Percentiles rank a stretch among this genome's conserved stretches.
Evolutionary conservation across 2,329 filamentous ascomycete species (phyloP).

Genomic region (Colletotrichum camelliae): DNA sequence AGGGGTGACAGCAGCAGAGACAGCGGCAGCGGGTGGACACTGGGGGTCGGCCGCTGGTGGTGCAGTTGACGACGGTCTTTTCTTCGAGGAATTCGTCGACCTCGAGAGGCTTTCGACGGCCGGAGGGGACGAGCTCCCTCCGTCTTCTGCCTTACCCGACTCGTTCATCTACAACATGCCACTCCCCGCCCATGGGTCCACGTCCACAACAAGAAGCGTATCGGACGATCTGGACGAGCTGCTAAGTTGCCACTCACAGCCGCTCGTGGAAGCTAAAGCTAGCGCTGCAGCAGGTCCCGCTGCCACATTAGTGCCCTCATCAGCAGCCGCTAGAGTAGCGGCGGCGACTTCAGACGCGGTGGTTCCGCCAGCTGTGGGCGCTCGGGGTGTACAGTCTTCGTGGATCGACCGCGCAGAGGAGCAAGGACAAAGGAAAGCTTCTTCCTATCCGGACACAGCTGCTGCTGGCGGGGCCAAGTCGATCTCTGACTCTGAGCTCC

Average conservation of each 20-base stretch:
- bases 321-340: constrained; percentile 15
- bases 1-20: constrained; percentile 11
- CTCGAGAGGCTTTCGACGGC: constrained; percentile 25
- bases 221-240: constrained; percentile 24
- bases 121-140: constrained; percentile 15
- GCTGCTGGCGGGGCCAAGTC: constrained; percentile 29
- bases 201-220: constrained; percentile 17
- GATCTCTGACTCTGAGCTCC: constrained; percentile 54
- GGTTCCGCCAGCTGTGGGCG: constrained; percentile 8
- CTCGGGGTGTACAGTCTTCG: constrained; percentile 12
- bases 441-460: constrained; percentile 23
- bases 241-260: constrained; percentile 19
- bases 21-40: background rate
- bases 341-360: constrained; percentile 2
- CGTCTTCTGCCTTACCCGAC: constrained; percentile 10
- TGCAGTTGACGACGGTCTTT: constrained; percentile 23
- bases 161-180: constrained; percentile 23
- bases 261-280: constrained; percentile 17
- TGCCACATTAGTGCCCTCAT: constrained; percentile 18
- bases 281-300: constrained; percentile 23
- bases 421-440: constrained; percentile 22
- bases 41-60: background rate
- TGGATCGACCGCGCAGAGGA: constrained; percentile 17
- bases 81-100: constrained; percentile 31
- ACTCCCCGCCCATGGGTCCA: constrained; percentile 15